Evolutionary conservation across 306 rosid genomes (phyloP), one percentile per base, ranked within the genome.

Genomic region (Echinosophora koreensis): DNA sequence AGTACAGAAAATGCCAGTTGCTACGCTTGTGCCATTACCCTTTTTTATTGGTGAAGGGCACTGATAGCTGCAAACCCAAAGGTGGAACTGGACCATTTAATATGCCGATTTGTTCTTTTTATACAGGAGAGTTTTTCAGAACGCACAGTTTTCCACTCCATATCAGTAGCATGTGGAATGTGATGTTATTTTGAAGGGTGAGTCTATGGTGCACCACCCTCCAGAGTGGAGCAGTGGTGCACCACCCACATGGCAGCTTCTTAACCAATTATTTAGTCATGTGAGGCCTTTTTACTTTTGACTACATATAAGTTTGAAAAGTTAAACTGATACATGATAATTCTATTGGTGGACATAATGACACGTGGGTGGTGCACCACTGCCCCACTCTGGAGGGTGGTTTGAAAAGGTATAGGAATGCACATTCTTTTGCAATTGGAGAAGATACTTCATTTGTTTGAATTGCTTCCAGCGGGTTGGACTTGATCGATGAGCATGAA

Each of bases 51-150:
- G 22, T 10, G 50, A 16, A 27, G 34, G 72, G 68, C 58, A 63
- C 57, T 62, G 74, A n/a, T 73, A 47, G 66, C 70, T 65, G 75
- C 67, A 18, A 77, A 42, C 37, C 15, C 52, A 11, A 76, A 6
- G 42, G 49, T 16, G 34, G 69, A 76, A 60, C 49, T 56, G 41
- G 58, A 22, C 62, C 63, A 37, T 61, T 52, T 14, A 37, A 32
- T 38, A 15, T 63, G 39, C 55, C 42, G 39, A 52, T 46, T 39
- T 44, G 42, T 37, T 61, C 71, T 37, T 51, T 63, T 66, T 41
- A 18, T 55, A 54, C 41, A n/a, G 30, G 63, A 54, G 56, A 44
- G 77, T 51, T 41, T 54, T 54, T 62, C n/a, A 46, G 73, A 70
- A 37, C 28, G 14, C 12, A 5, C 52, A 3, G 11, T 52, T 41